phyloP scores from a whole-genome alignment of 2,329 filamentous ascomycete genomes.

The Pseudogymnoascus sp. region DNA sequence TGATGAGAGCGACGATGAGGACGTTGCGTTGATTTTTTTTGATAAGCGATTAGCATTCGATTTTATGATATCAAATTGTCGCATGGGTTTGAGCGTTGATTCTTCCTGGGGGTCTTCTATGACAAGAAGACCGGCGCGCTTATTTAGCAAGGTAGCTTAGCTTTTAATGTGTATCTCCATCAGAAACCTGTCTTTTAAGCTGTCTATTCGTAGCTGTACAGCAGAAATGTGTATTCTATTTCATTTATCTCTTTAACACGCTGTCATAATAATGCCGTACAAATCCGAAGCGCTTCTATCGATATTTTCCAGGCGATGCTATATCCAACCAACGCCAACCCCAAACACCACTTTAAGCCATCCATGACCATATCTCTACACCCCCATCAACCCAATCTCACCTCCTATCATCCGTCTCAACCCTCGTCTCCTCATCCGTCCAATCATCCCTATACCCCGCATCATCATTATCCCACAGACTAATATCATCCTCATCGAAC shows the following conservation, averaged over 20 bases:
- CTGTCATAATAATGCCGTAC: neutral
- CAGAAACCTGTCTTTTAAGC: neutral
- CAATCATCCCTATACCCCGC: slow-evolving; percentile 24
- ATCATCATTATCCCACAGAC: slow-evolving; percentile 25
- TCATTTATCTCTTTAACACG: neutral
- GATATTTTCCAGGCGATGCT: slow-evolving; percentile 1
- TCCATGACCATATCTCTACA: slow-evolving; percentile 9
- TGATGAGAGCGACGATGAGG: neutral
- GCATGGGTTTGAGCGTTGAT: neutral
- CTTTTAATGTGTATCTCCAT: neutral
- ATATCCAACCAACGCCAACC: slow-evolving; percentile 4
- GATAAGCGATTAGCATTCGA: slow-evolving; percentile 8
- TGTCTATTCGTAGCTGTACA: neutral
- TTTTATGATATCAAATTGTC: neutral
- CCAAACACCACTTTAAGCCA: neutral
- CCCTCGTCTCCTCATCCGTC: slow-evolving; percentile 22
- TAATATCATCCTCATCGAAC: slow-evolving; percentile 28
- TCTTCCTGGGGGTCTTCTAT: neutral
- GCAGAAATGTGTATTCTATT: neutral
- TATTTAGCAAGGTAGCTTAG: neutral
- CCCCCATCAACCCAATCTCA: slow-evolving; percentile 12
- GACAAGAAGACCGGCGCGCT: neutral
- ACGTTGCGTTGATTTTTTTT: neutral
- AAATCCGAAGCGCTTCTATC: neutral
- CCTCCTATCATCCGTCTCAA: neutral